These are phyloP conservation scores for Xylaria venustula DNA, from an alignment of 495 filamentous ascomycete genomes.

Conservation along the genomic window DNA sequence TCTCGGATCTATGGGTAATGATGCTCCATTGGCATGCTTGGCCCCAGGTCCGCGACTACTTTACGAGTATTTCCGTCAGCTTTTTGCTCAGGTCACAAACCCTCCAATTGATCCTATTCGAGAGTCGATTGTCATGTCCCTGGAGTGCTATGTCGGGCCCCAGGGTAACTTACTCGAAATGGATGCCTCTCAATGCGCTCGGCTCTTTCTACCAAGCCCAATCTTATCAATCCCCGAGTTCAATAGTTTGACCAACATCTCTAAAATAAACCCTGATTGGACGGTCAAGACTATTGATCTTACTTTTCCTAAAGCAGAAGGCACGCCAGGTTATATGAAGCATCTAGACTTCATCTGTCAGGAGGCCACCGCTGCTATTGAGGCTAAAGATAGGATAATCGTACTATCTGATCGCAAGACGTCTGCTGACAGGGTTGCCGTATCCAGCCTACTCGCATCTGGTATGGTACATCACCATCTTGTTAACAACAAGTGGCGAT, in stretches of 20 bases:
- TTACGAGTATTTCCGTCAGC: constrained; percentile 97
- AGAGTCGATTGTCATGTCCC: constrained; percentile 98
- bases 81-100: constrained; percentile 99
- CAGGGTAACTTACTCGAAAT: constrained; percentile 98
- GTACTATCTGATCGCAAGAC: constrained; percentile 90
- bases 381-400: constrained; percentile 81
- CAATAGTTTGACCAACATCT: constrained; percentile 82
- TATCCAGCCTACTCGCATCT: constrained; percentile 87
- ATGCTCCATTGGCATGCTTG: constrained; percentile 91
- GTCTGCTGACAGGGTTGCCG: constrained; percentile 76
- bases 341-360: constrained; percentile 89
- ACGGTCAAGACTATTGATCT: constrained; percentile 92
- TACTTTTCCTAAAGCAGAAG: constrained; percentile 88
- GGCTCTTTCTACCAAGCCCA: constrained; percentile 84
- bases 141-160: constrained; percentile 96
- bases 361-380: constrained; percentile 80
- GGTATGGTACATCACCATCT: constrained; percentile 97
- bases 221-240: constrained; percentile 91
- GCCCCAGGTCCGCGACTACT: constrained; percentile 85
- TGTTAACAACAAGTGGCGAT: constrained; percentile 94
- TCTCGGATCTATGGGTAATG: constrained; percentile 99
- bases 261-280: constrained; percentile 74
- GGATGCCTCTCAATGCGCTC: constrained; percentile 83
- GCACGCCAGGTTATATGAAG: constrained; percentile 81
- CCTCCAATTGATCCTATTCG: constrained; percentile 98